phyloP scores from a whole-genome alignment of 257 asterid genomes.

The Fraxinus pennsylvanica region DNA sequence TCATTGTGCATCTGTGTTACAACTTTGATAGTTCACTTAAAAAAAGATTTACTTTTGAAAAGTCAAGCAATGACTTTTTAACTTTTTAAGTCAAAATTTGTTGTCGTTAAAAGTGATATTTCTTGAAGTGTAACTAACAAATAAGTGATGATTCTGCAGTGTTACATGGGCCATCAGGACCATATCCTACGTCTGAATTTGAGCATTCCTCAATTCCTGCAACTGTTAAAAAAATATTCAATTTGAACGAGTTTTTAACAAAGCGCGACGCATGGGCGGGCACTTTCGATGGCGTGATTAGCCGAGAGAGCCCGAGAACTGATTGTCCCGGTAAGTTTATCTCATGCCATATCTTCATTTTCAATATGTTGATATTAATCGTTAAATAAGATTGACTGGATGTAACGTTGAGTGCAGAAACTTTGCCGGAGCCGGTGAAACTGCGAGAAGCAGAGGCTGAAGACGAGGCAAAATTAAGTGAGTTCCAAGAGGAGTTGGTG shows the following conservation, averaged over 20 bases:
- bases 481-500: slow-evolving; percentile 51
- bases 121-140: not conserved
- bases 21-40: no score
- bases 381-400: not conserved
- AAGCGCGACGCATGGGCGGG: slow-evolving; percentile 80
- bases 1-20: not conserved
- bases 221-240: slow-evolving; percentile 68
- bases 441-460: slow-evolving; percentile 26
- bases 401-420: slow-evolving; percentile 22
- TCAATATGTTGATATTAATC: not conserved
- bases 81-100: no score
- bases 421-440: slow-evolving; percentile 38
- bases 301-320: slow-evolving; percentile 53
- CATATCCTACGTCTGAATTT: slow-evolving; percentile 62
- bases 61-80: not conserved
- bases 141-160: not conserved
- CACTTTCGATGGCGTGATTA: slow-evolving; percentile 54
- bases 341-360: no score
- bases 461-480: slow-evolving; percentile 41
- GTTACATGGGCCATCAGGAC: slow-evolving; percentile 63
- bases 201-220: slow-evolving; percentile 84
- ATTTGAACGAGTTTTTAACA: slow-evolving; percentile 52
- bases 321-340: slow-evolving; percentile 62
- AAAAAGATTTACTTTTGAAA: no score
- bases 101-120: not conserved